Evolutionary conservation across 1,284 basidiomycete genomes (phyloP).

Genomic region (Moesziomyces parantarcticus): DNA sequence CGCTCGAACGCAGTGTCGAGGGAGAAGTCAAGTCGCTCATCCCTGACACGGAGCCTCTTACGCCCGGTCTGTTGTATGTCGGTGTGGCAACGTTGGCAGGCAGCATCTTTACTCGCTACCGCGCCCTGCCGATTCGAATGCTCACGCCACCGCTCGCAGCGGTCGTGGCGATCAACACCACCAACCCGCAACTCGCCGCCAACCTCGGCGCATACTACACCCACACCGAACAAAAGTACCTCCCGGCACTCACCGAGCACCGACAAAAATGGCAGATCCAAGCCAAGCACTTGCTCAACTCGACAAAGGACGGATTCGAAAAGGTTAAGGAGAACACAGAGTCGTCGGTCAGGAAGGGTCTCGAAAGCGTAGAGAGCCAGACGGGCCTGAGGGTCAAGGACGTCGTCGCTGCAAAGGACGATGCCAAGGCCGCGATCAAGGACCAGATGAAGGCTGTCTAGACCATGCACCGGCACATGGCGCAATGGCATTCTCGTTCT

Average conservation of each 20-base stretch:
- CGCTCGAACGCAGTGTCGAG: conserved; percentile 59
- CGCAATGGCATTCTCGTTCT: no score
- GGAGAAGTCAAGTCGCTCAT: conserved; percentile 81
- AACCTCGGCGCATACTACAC: conserved; percentile 60
- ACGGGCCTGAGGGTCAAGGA: conserved; percentile 56
- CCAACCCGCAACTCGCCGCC: conserved; percentile 62
- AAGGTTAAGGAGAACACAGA: conserved; percentile 37
- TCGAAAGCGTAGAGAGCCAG: conserved; percentile 52
- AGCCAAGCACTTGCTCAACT: conserved; percentile 9
- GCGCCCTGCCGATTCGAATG: conserved; percentile 69
- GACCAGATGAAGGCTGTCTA: conserved; percentile 49
- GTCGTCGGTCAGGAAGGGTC: conserved; percentile 31
- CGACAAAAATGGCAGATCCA: conserved; percentile 21
- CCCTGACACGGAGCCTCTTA: conserved; percentile 81
- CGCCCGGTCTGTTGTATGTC: conserved; percentile 77
- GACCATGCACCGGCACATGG: background rate
- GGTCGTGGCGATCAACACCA: conserved; percentile 61
- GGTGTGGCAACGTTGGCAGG: conserved; percentile 87
- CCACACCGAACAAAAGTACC: conserved; percentile 43
- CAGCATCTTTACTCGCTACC: conserved; percentile 83
- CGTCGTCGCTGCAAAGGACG: conserved; percentile 23
- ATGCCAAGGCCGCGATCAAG: conserved; percentile 31
- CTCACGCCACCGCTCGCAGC: conserved; percentile 60
- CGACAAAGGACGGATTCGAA: conserved; percentile 33
- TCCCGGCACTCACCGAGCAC: conserved; percentile 46